These are phyloP conservation scores for Daldinia loculata DNA, from an alignment of 495 filamentous ascomycete genomes.

Conservation along the genomic window DNA sequence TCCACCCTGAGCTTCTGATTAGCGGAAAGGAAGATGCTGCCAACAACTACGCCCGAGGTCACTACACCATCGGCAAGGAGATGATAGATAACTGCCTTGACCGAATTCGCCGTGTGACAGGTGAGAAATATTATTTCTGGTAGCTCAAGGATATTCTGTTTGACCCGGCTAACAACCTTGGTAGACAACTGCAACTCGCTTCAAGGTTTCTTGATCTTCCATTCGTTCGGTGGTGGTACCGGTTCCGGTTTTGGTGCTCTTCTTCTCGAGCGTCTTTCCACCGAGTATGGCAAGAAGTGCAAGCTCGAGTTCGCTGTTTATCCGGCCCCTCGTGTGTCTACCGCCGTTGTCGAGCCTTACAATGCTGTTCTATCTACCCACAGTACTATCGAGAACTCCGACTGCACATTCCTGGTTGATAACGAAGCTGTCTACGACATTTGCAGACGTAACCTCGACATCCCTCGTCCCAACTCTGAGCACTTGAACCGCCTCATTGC, in stretches of 20 bases:
- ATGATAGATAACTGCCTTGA: slow-evolving; percentile 84
- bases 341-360: slow-evolving; percentile 92
- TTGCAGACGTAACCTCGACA: slow-evolving; percentile 87
- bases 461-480: slow-evolving; percentile 85
- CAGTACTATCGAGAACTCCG: slow-evolving; percentile 92
- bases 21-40: slow-evolving; percentile 94
- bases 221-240: slow-evolving; percentile 92
- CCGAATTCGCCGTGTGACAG: slow-evolving; percentile 82
- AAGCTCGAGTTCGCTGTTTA: slow-evolving; percentile 94
- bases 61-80: slow-evolving; percentile 94
- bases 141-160: not conserved
- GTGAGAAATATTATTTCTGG: slow-evolving; percentile 54
- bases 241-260: slow-evolving; percentile 91
- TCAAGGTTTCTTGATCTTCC: slow-evolving; percentile 92
- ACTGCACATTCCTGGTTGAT: slow-evolving; percentile 92
- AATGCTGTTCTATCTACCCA: slow-evolving; percentile 91
- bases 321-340: slow-evolving; percentile 84
- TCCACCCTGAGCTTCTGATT: slow-evolving; percentile 88
- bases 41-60: slow-evolving; percentile 94
- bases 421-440: slow-evolving; percentile 95
- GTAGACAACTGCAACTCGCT: slow-evolving; percentile 89
- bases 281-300: slow-evolving; percentile 93
- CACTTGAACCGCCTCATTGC: slow-evolving; percentile 91
- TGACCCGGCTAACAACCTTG: slow-evolving; percentile 34
- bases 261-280: slow-evolving; percentile 84